These are phyloP conservation scores for Nematodospora anomalae DNA, from an alignment of 1,139 yeast species.

Conservation along the genomic window DNA sequence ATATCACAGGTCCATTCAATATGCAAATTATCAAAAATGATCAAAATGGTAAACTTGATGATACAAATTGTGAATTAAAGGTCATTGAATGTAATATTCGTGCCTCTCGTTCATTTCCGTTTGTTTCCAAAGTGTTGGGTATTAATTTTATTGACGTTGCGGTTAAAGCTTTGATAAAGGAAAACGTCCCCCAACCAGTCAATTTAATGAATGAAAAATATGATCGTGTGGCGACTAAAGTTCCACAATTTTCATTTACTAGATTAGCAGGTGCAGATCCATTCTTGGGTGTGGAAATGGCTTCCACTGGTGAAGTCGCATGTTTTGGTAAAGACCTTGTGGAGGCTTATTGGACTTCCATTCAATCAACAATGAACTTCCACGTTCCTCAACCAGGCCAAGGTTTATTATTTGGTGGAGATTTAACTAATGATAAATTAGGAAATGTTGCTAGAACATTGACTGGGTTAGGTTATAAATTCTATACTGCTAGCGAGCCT, in stretches of 20 bases:
- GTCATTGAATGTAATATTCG: conserved; percentile 98
- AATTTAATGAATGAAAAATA: conserved; percentile 62
- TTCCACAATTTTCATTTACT: conserved; percentile 96
- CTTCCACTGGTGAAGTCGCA: conserved; percentile 98
- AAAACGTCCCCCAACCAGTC: conserved; percentile 66
- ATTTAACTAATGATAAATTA: conserved; percentile 66
- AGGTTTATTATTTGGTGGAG: conserved; percentile 94
- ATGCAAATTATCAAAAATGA: conserved; percentile 72
- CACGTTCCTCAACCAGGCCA: conserved; percentile 86
- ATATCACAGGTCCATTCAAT: conserved; percentile 97
- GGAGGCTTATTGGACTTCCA: conserved; percentile 97
- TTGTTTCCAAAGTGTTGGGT: conserved; percentile 95
- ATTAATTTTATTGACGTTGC: conserved; percentile 93
- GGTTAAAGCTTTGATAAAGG: conserved; percentile 77
- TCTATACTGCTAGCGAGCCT: conserved; percentile 70
- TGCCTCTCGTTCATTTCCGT: conserved; percentile 99
- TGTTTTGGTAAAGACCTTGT: conserved; percentile 82
- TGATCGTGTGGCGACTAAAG: conserved; percentile 85
- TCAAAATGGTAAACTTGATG: conserved; percentile 42
- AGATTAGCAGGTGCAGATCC: conserved; percentile 99
- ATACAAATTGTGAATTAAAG: conserved; percentile 64
- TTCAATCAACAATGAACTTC: conserved; percentile 97
- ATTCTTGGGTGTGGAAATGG: conserved; percentile 97
- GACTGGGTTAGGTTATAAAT: conserved; percentile 75
- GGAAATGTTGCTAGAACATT: conserved; percentile 72